A percentile compares a stretch with the other conserved stretches of the same genome.
These are phyloP conservation scores for Tolypocladium sp. DNA, from an alignment of 2,329 filamentous ascomycete species.

Conservation along the genomic window DNA sequence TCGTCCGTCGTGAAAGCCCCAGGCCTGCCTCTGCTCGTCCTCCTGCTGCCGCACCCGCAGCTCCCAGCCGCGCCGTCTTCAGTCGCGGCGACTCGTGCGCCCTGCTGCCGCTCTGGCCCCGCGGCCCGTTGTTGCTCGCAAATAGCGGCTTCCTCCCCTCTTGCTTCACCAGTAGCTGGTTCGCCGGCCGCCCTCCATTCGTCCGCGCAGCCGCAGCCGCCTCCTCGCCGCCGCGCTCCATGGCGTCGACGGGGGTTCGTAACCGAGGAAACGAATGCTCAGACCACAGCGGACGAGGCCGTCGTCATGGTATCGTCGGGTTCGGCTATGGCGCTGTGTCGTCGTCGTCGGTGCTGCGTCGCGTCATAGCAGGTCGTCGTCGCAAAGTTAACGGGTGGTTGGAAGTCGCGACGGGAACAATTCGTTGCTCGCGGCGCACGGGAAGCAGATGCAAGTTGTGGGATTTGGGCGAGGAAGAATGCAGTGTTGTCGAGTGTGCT, in stretches of 20 bases:
- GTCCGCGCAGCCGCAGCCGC: neutral
- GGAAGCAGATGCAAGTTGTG: neutral
- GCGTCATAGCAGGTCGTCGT: neutral
- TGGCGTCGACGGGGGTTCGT: neutral
- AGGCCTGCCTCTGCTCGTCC: neutral
- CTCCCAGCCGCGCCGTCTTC: neutral
- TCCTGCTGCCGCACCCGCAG: neutral
- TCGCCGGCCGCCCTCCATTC: neutral
- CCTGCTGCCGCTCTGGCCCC: slow-evolving; percentile 8
- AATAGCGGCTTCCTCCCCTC: slow-evolving; percentile 33
- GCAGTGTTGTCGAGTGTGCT: neutral
- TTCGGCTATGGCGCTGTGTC: neutral
- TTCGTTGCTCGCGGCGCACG: neutral
- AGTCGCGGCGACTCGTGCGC: slow-evolving; percentile 8
- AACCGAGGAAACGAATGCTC: neutral
- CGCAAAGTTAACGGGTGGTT: neutral
- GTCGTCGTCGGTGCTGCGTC: neutral
- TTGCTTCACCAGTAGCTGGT: slow-evolving; percentile 26
- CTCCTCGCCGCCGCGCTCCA: neutral
- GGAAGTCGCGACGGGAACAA: neutral
- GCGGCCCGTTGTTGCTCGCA: slow-evolving; percentile 11
- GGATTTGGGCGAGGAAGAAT: neutral
- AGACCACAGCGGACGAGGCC: neutral
- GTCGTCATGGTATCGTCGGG: neutral
- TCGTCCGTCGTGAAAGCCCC: slow-evolving; percentile 10